A percentile compares a stretch with the other conserved stretches of the same genome.
Evolutionary conservation across 2,329 filamentous ascomycete species (phyloP).

Genomic region (Stachybotrys chartarum): DNA sequence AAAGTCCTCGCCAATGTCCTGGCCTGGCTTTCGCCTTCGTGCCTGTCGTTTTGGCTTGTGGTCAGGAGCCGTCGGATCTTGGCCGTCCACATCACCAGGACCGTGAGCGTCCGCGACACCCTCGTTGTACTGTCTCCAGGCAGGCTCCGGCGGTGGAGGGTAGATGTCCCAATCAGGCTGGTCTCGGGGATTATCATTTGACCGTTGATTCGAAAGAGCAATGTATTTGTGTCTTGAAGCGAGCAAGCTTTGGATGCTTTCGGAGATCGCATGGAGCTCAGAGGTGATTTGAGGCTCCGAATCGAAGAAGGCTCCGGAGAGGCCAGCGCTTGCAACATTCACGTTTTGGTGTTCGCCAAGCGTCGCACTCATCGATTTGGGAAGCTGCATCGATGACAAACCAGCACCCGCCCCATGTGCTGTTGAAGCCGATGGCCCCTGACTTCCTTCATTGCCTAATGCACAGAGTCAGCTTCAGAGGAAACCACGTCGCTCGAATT

Average conservation of each 20-base stretch:
- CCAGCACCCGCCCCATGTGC: slow-evolving; percentile 4
- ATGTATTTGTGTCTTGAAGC: slow-evolving; percentile 88
- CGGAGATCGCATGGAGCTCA: slow-evolving; percentile 80
- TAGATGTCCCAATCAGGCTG: slow-evolving; percentile 80
- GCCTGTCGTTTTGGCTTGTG: slow-evolving; percentile 31
- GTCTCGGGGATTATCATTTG: slow-evolving; percentile 83
- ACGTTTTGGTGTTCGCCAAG: not conserved
- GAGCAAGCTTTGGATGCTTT: slow-evolving; percentile 83
- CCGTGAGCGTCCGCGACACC: slow-evolving; percentile 7
- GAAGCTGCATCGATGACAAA: not conserved
- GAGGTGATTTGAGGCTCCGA: slow-evolving; percentile 74
- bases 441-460: not conserved
- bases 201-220: slow-evolving; percentile 71
- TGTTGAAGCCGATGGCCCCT: slow-evolving; percentile 2
- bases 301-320: slow-evolving; percentile 50
- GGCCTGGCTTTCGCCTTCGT: slow-evolving; percentile 73
- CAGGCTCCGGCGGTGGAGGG: slow-evolving; percentile 82
- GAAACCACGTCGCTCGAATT: no score
- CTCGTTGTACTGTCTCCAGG: slow-evolving; percentile 50
- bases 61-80: not conserved
- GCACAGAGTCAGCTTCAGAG: not conserved
- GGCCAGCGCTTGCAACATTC: slow-evolving; percentile 11
- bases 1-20: slow-evolving; percentile 91
- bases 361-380: not conserved
- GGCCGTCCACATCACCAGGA: slow-evolving; percentile 3